These are phyloP conservation scores for Plasmodium gaboni DNA, from an alignment of 169 alveolate genomes.

Conservation along the genomic window DNA sequence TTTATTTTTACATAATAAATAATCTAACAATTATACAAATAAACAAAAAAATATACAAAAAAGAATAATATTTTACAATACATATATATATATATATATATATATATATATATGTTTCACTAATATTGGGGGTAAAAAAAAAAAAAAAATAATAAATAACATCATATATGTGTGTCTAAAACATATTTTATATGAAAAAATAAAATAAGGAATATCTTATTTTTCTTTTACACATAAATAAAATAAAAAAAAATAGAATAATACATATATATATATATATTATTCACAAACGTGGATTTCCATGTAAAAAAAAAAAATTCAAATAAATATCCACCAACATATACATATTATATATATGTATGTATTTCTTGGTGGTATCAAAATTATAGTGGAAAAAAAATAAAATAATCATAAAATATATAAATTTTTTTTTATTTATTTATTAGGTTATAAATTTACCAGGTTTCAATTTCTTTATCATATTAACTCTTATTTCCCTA, in stretches of 20 bases:
- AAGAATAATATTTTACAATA: slow-evolving; percentile 14
- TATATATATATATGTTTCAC: background rate
- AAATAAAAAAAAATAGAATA: background rate
- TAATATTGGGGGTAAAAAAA: background rate
- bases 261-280: too few species aligned
- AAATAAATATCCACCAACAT: too few species aligned
- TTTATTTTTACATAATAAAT: slow-evolving; percentile 19
- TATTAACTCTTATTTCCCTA: too few species aligned
- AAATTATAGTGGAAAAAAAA: too few species aligned
- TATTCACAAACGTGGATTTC: slow-evolving; percentile 1
- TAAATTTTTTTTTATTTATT: too few species aligned
- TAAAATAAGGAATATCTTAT: background rate
- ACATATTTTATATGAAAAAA: slow-evolving; percentile 4
- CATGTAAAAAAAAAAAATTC: background rate
- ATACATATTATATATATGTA: too few species aligned
- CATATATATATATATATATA: background rate
- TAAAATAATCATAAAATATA: too few species aligned
- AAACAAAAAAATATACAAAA: slow-evolving; percentile 63
- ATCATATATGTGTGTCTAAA: background rate
- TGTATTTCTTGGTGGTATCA: too few species aligned
- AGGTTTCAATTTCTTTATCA: too few species aligned
- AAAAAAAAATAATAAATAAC: background rate
- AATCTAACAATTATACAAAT: slow-evolving; percentile 66
- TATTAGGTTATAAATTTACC: too few species aligned
- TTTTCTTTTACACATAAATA: slow-evolving; percentile 4